Evolutionary conservation across 1,284 basidiomycete genomes (phyloP).

Genomic region (Afroboletus lepidellus): DNA sequence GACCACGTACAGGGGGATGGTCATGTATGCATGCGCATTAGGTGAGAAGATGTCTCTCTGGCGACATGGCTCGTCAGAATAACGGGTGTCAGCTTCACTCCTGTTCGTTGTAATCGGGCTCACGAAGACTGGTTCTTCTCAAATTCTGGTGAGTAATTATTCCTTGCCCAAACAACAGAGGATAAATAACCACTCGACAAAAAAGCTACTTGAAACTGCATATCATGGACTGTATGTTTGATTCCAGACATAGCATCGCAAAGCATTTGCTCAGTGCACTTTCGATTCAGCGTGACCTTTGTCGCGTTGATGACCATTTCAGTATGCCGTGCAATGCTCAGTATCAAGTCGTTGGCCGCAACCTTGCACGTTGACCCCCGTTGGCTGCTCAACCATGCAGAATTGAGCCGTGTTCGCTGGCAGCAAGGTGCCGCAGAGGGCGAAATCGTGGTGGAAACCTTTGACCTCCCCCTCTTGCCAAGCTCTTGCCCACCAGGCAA

Average conservation of each 20-base stretch:
- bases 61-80: not conserved
- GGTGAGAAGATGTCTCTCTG: slow-evolving; percentile 1
- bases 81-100: slow-evolving; percentile 15
- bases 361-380: slow-evolving; percentile 38
- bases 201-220: slow-evolving; percentile 17
- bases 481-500: not conserved
- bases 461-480: slow-evolving; percentile 1
- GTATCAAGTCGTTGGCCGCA: slow-evolving; percentile 38
- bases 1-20: slow-evolving; percentile 17
- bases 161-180: too few relatives aligned
- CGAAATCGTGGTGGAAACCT: slow-evolving; percentile 41
- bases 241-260: not conserved
- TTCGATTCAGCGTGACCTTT: slow-evolving; percentile 62
- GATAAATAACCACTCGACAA: not conserved
- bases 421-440: slow-evolving; percentile 36
- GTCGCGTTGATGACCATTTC: slow-evolving; percentile 67
- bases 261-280: slow-evolving; percentile 39
- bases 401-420: slow-evolving; percentile 42
- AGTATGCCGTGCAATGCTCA: slow-evolving; percentile 35
- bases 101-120: slow-evolving; percentile 17
- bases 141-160: slow-evolving; percentile 14
- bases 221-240: slow-evolving; percentile 13
- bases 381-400: slow-evolving; percentile 40
- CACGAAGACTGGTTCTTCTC: slow-evolving; percentile 1
- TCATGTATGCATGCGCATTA: slow-evolving; percentile 19